Evolutionary conservation across 352 stramenopile genomes (phyloP).

Genomic region (Phytophthora pluvialis): DNA sequence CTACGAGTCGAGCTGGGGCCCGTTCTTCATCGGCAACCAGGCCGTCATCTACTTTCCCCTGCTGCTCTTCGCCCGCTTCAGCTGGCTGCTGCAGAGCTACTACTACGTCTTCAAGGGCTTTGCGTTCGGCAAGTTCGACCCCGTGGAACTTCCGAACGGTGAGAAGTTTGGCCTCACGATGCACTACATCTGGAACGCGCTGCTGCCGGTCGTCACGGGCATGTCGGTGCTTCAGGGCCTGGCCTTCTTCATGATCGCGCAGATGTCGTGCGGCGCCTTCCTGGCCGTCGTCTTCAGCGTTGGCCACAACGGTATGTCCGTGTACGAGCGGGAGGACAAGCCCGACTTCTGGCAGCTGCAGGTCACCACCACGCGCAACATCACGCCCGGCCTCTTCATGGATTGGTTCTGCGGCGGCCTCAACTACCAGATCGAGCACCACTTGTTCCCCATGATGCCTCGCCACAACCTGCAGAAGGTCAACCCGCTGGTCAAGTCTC

Average conservation of each 20-base stretch:
- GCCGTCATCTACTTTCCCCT: conserved; percentile 98
- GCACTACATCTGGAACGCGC: conserved; percentile 94
- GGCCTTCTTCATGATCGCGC: conserved; percentile 83
- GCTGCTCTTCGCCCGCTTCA: conserved; percentile 95
- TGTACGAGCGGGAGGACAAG: conserved; percentile 95
- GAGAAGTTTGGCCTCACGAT: conserved; percentile 79
- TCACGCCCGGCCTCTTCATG: conserved; percentile 93
- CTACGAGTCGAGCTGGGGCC: conserved; percentile 78
- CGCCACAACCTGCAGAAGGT: conserved; percentile 95
- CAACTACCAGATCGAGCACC: conserved; percentile 99
- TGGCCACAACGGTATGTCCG: conserved; percentile 98
- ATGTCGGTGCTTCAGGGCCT: conserved; percentile 79
- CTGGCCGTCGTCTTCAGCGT: conserved; percentile 97
- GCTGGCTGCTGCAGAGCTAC: conserved; percentile 97
- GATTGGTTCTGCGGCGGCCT: conserved; percentile 99
- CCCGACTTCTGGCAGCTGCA: conserved; percentile 99
- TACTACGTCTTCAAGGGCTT: conserved; percentile 94
- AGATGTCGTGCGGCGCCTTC: conserved; percentile 94
- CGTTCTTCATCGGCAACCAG: conserved; percentile 94
- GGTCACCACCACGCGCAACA: conserved; percentile 98
- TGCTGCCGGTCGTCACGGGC: conserved; percentile 66
- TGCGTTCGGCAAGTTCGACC: conserved; percentile 83
- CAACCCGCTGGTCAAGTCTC: conserved; percentile 95
- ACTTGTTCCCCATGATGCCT: conserved; percentile 98
- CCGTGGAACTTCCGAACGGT: conserved; percentile 85